A percentile compares a stretch with the other conserved stretches of the same genome.
These are phyloP conservation scores for Mortierella sp. DNA, from an alignment of 371 early-diverging fungal genomes.

Conservation along the genomic window DNA sequence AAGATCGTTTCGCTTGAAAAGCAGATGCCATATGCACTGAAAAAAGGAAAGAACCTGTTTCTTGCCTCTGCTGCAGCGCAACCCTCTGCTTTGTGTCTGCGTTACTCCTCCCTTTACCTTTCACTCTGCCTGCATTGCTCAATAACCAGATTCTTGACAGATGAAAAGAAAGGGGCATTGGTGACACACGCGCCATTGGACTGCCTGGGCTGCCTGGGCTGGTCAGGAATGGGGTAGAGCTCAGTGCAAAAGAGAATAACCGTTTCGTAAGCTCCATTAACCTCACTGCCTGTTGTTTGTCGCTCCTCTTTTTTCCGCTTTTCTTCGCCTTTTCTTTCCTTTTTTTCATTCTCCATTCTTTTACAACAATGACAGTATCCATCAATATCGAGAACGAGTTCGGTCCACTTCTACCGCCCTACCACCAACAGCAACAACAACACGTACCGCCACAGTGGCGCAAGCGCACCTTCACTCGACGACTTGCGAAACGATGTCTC, in stretches of 20 bases:
- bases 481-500: background rate
- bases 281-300: background rate
- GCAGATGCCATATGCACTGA: too few species aligned
- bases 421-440: background rate
- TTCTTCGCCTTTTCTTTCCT: background rate
- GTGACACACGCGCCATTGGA: background rate
- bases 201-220: background rate
- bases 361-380: background rate
- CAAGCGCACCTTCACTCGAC: background rate
- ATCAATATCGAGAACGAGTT: background rate
- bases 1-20: too few species aligned
- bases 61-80: too few species aligned
- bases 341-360: background rate
- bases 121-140: too few species aligned
- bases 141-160: background rate
- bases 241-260: background rate
- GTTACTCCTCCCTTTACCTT: too few species aligned
- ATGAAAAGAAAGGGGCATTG: background rate
- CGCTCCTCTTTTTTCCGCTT: background rate
- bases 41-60: too few species aligned
- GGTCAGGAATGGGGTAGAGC: background rate
- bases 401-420: background rate
- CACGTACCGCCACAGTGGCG: background rate
- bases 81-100: too few species aligned
- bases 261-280: background rate